Conservation (phyloP, 306 rosid genomes). For the Trifolium pratense region DNA sequence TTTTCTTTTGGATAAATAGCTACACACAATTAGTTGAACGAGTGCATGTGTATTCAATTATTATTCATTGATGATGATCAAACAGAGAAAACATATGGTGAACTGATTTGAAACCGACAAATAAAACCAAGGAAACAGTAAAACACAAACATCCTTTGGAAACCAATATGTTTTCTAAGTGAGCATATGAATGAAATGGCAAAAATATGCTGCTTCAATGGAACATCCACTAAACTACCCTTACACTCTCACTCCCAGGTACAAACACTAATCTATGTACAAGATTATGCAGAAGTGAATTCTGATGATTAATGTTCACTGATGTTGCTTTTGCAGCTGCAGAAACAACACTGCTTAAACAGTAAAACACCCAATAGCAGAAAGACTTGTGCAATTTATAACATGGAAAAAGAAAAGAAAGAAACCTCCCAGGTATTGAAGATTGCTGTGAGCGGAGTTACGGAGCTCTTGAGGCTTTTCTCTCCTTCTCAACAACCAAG, state of each 20-base stretch:
- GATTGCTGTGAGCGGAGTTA: slow-evolving; percentile 70
- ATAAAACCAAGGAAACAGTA: background rate
- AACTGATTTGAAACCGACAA: background rate
- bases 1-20: background rate
- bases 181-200: slow-evolving; percentile 40
- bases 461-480: slow-evolving; percentile 72
- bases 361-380: slow-evolving; percentile 35
- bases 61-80: background rate
- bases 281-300: background rate
- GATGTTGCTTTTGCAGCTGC: background rate
- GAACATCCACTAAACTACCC: slow-evolving; percentile 14
- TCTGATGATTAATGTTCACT: background rate
- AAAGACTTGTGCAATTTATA: slow-evolving; percentile 21
- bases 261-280: background rate
- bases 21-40: background rate
- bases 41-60: background rate
- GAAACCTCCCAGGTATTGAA: slow-evolving; percentile 63
- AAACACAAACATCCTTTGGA: background rate
- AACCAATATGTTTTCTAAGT: background rate
- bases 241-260: slow-evolving; percentile 17
- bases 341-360: slow-evolving; percentile 51
- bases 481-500: slow-evolving; percentile 54
- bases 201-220: slow-evolving; percentile 19
- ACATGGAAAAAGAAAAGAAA: slow-evolving; percentile 39
- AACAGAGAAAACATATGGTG: background rate